Evolutionary conservation across 2,329 filamentous ascomycete species (phyloP), one percentile per base, ranked within the genome.

Genomic region (Podosphaera leucotricha): DNA sequence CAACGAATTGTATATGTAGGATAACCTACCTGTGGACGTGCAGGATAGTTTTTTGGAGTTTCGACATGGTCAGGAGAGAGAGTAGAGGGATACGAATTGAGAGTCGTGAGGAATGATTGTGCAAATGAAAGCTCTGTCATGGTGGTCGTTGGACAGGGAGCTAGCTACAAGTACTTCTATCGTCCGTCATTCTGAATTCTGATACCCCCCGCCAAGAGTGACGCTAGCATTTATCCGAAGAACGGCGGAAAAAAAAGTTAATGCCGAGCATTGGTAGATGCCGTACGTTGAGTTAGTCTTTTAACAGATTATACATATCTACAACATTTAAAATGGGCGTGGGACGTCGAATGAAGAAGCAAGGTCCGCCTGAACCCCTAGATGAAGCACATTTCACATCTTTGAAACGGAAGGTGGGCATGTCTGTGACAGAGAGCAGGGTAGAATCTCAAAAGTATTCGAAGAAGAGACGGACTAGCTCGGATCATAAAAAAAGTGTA

Each of bases 281-380:
- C 22, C 8, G 22, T 24, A 8, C 22, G 22, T 4, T 24, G 22
- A 24, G 22, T 8, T 4, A 24, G 8, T 4, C 8, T n/a, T n/a
- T n/a, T n/a, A n/a, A n/a, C n/a, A n/a, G n/a, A n/a, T n/a, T n/a
- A n/a, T n/a, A n/a, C n/a, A n/a, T n/a, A n/a, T n/a, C n/a, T n/a
- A n/a, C n/a, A n/a, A n/a, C n/a, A n/a, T n/a, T n/a, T n/a, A 33
- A 43, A 41, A 93, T 93, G 86, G 86, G 84, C 67, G 73, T 76
- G 49, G 82, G 85, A 61, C 80, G 85, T 60, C 83, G 86, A 56
- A 92, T 94, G 78, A 82, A 86, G 62, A 94, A 94, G 65, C 90
- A 95, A 71, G 87, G 85, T 45, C 70, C 79, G 51, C 90, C 90
- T 44, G 73, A 80, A 56, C 70, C 80, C 51, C 71, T 94, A 52